Conservation (phyloP, 2,329 filamentous ascomycete species). For the Scedosporium dehoogii region DNA sequence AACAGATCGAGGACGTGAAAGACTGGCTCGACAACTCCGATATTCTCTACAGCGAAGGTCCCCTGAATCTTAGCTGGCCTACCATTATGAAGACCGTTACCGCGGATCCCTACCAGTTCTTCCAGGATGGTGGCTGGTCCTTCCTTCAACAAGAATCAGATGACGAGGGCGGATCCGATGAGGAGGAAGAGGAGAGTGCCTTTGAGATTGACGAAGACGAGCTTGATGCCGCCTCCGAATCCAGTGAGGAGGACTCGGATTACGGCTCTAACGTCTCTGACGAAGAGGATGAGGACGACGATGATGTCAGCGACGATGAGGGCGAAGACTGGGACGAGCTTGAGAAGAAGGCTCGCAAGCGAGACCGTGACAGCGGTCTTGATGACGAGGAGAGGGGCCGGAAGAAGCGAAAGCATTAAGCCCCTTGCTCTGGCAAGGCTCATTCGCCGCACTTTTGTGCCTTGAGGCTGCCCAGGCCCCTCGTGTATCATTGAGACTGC, state of each 20-base stretch:
- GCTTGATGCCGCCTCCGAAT: slow-evolving; percentile 69
- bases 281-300: slow-evolving; percentile 59
- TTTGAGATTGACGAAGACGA: slow-evolving; percentile 89
- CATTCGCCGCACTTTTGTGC: no score
- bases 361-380: slow-evolving; percentile 57
- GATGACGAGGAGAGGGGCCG: slow-evolving; percentile 59
- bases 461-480: neutral
- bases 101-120: slow-evolving; percentile 89
- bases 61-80: slow-evolving; percentile 95
- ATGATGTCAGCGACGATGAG: slow-evolving; percentile 61
- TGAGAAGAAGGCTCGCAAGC: slow-evolving; percentile 82
- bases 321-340: slow-evolving; percentile 92
- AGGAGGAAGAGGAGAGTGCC: slow-evolving; percentile 81
- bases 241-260: slow-evolving; percentile 75
- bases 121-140: slow-evolving; percentile 87
- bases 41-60: slow-evolving; percentile 88
- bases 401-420: slow-evolving; percentile 55
- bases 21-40: slow-evolving; percentile 96
- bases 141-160: slow-evolving; percentile 86
- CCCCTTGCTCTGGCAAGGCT: no score
- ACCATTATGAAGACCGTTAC: slow-evolving; percentile 99
- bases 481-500: neutral
- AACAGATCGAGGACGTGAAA: slow-evolving; percentile 88
- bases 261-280: slow-evolving; percentile 84
- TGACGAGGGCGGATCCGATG: slow-evolving; percentile 64